Evolutionary conservation across 352 stramenopile species (phyloP).

Genomic region (Pythium biforme): DNA sequence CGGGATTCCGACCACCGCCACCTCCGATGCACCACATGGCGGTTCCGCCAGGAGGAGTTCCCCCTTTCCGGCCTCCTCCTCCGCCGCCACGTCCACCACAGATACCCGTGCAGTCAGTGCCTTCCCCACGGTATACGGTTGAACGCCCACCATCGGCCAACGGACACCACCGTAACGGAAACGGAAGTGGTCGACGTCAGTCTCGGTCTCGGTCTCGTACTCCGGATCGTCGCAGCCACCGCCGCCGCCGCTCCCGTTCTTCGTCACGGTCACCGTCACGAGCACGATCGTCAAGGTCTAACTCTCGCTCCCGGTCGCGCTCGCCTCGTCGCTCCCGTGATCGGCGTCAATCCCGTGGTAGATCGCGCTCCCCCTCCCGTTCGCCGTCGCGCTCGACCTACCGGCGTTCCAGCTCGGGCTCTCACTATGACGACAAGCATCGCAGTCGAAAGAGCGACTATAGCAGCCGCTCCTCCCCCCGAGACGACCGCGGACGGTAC

Average conservation of each 20-base stretch:
- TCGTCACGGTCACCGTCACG: constrained; percentile 16
- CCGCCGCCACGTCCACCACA: constrained; percentile 10
- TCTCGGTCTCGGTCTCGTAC: constrained; percentile 24
- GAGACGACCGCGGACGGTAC: constrained; percentile 24
- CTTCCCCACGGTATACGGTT: constrained; percentile 6
- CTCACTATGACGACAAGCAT: constrained; percentile 23
- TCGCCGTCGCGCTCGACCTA: constrained; percentile 16
- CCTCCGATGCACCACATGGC: constrained; percentile 7
- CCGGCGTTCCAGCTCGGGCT: constrained; percentile 9
- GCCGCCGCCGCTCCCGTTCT: constrained; percentile 23
- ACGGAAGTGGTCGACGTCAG: neutral
- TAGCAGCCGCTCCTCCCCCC: constrained; percentile 10
- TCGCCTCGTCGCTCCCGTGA: constrained; percentile 30
- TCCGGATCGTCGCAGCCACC: constrained; percentile 8
- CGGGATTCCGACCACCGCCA: constrained; percentile 11
- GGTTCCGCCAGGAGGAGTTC: constrained; percentile 7
- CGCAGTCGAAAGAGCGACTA: constrained; percentile 15
- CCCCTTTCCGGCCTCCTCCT: constrained; percentile 16
- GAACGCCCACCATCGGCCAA: constrained; percentile 4
- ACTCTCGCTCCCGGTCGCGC: constrained; percentile 32
- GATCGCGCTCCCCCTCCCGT: constrained; percentile 13
- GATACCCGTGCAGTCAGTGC: constrained; percentile 2
- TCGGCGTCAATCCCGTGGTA: constrained; percentile 22
- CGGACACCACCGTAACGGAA: constrained; percentile 11
- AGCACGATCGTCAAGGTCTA: constrained; percentile 29